Evolutionary conservation across 495 filamentous ascomycete species (phyloP).

Genomic region (Penicillium nucicola): DNA sequence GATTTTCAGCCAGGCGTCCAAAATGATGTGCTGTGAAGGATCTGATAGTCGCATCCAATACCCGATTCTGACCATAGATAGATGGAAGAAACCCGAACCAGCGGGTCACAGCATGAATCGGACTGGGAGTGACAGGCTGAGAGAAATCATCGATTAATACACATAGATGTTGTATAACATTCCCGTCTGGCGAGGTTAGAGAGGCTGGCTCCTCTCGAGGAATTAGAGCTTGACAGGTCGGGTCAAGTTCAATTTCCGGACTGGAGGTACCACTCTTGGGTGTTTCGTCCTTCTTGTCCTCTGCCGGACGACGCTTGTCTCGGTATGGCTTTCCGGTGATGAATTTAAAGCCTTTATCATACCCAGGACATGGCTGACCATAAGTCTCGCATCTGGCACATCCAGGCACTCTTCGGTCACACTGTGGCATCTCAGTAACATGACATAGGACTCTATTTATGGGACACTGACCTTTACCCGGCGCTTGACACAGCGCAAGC

Average conservation of each 20-base stretch:
- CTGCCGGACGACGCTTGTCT: slow-evolving; percentile 10
- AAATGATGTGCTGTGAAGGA: slow-evolving; percentile 32
- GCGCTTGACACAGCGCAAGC: slow-evolving; percentile 37
- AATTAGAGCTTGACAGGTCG: slow-evolving; percentile 1
- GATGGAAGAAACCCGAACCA: slow-evolving; percentile 31
- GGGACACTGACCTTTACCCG: slow-evolving; percentile 29
- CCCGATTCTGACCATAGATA: slow-evolving; percentile 27
- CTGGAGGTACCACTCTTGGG: not conserved
- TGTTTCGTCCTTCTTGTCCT: not conserved
- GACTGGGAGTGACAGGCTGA: slow-evolving; percentile 11
- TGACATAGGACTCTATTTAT: not conserved
- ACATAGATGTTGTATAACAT: slow-evolving; percentile 24
- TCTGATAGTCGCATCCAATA: slow-evolving; percentile 29
- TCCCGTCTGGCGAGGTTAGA: slow-evolving; percentile 11
- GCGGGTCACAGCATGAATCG: slow-evolving; percentile 17
- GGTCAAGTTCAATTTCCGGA: not conserved
- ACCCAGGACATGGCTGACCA: slow-evolving; percentile 34
- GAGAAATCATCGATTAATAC: slow-evolving; percentile 25
- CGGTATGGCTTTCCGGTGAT: slow-evolving; percentile 32
- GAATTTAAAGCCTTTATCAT: slow-evolving; percentile 33
- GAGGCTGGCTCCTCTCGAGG: not conserved
- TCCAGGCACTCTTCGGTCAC: slow-evolving; percentile 29
- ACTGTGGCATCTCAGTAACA: slow-evolving; percentile 20
- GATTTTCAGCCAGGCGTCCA: slow-evolving; percentile 20
- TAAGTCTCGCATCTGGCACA: slow-evolving; percentile 34